phyloP scores from a whole-genome alignment of 148 eudicot genomes.

The Amaranthus palmeri region DNA sequence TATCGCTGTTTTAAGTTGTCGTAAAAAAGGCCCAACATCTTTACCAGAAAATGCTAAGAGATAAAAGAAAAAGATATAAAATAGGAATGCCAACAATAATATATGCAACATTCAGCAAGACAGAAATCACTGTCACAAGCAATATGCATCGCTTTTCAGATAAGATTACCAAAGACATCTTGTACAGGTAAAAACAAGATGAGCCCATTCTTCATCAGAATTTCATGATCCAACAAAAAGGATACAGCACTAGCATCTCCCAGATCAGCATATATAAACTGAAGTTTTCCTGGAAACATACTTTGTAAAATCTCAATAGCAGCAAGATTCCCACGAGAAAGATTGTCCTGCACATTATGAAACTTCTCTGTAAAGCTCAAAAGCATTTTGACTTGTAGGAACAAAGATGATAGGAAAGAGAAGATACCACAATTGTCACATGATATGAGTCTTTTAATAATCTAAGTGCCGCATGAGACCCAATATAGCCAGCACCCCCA shows the following conservation, averaged over 20 bases:
- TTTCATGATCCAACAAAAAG: too few relatives aligned
- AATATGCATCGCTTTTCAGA: too few relatives aligned
- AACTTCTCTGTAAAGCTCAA: conserved; percentile 3
- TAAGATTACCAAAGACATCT: too few relatives aligned
- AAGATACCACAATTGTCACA: conserved; percentile 80
- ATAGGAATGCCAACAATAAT: too few relatives aligned
- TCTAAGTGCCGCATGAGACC: conserved; percentile 80
- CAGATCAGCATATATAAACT: conserved; percentile 76
- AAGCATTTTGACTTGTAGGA: background rate
- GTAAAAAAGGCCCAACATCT: too few relatives aligned
- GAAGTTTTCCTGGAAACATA: conserved; percentile 73
- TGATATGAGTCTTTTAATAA: conserved; percentile 74
- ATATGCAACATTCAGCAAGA: too few relatives aligned
- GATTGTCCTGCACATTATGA: conserved; percentile 56
- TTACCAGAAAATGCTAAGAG: too few relatives aligned
- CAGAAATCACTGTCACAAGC: too few relatives aligned
- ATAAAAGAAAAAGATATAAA: too few relatives aligned
- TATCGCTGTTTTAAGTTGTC: background rate
- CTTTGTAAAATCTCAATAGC: conserved; percentile 66
- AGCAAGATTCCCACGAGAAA: conserved; percentile 78
- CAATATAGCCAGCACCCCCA: conserved; percentile 98
- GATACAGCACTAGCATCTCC: conserved; percentile 50
- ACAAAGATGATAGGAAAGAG: conserved; percentile 10
- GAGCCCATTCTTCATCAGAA: too few relatives aligned
- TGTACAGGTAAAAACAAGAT: too few relatives aligned